Evolutionary conservation across 2,329 filamentous ascomycete species (phyloP), one percentile per base, ranked within the genome.

Genomic region (Fusarium agapanthi): DNA sequence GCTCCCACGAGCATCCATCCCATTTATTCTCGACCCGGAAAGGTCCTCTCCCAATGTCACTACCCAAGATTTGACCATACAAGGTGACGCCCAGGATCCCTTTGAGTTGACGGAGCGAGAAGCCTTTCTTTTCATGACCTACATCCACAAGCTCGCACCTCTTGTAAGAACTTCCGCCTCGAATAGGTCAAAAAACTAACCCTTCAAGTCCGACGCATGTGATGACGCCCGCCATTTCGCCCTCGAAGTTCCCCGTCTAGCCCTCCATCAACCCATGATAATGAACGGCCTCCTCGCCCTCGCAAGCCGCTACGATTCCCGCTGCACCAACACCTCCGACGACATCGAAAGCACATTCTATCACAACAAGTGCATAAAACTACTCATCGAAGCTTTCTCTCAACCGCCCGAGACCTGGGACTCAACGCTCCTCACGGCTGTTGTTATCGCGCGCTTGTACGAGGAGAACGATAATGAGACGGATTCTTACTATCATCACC

Each of bases 211-310:
- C 7, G 63, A 66, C 28, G 63, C 63, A 0, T 66, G 63, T 0
- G 63, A 65, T 0, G 61, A 66, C 2, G 37, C 50, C 8, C 63
- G 63, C 0, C 63, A 65, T 24, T 66, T 66, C 18, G 26, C 37
- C 2, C 63, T 66, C 6, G 48, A 66, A 58, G 61, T 66, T 0
- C 63, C 63, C 5, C 61, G 38, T 8, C n/a, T 66, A 0, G 61
- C 63, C 0, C 43, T 66, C 13, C 50, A 48, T 4, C 38, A 58
- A 10, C 63, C 61, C 0, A 66, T 65, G 63, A 58, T 66, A 7
- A 47, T 66, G n/a, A 57, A 66, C 16, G 63, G 63, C 2, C 28
- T 66, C 5, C 37, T 66, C n/a, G 63, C 63, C 0, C 37, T 66
- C 2, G 26, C 63, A 18, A 65, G 63, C 16, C 63, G 61, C 18